These are phyloP conservation scores for Apophysomyces elegans DNA, from an alignment of 371 early-diverging fungal species.

Conservation along the genomic window DNA sequence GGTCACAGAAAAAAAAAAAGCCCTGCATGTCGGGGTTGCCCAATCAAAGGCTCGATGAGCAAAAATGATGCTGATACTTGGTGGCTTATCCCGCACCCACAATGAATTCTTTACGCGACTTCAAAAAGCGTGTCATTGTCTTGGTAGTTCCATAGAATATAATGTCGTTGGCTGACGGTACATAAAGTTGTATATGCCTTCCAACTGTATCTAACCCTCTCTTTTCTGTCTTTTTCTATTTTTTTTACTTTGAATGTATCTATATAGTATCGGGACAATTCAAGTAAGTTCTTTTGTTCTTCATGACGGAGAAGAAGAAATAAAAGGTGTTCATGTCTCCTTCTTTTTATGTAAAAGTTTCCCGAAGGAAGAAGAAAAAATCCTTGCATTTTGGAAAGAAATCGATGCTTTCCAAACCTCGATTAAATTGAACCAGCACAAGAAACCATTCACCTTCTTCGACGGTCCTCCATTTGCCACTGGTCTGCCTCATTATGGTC, in stretches of 20 bases:
- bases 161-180: constrained; percentile 57
- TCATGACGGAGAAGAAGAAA: not conserved
- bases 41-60: no score
- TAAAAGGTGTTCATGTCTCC: not conserved
- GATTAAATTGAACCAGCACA: constrained; percentile 91
- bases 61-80: no score
- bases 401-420: constrained; percentile 98
- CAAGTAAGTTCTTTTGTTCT: constrained; percentile 35
- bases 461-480: constrained; percentile 99
- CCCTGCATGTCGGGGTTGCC: no score
- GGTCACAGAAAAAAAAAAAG: no score
- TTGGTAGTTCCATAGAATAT: not conserved
- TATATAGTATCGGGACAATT: constrained; percentile 53
- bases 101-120: no score
- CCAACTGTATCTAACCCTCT: not conserved
- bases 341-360: constrained; percentile 66
- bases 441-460: constrained; percentile 92
- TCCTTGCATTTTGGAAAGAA: constrained; percentile 96
- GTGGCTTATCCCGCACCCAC: no score
- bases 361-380: constrained; percentile 96
- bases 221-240: not conserved
- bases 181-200: constrained; percentile 4
- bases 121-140: not conserved
- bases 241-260: not conserved
- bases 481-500: constrained; percentile 99